Percentiles rank a stretch among this genome's conserved stretches.
These are phyloP conservation scores for Choanephora cucurbitarum DNA, from an alignment of 371 early-diverging fungal species.

Conservation along the genomic window DNA sequence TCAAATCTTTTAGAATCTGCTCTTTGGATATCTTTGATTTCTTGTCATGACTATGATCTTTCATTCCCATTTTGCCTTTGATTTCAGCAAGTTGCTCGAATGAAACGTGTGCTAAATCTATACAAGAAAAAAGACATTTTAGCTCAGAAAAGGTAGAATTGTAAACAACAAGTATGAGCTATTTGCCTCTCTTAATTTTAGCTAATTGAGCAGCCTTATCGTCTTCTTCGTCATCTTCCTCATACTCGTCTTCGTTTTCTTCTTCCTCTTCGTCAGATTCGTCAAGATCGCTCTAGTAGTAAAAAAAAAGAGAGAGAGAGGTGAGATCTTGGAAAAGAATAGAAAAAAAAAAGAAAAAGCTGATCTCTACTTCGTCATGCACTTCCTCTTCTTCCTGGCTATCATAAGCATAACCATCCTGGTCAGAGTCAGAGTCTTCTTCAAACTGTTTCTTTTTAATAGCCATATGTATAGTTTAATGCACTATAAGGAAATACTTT, in stretches of 20 bases:
- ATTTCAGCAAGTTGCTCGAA: slow-evolving; percentile 79
- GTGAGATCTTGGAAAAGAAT: not conserved
- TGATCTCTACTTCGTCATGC: not conserved
- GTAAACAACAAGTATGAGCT: not conserved
- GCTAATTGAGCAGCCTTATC: slow-evolving; percentile 29
- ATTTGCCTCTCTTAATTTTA: slow-evolving; percentile 47
- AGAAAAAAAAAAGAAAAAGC: not conserved
- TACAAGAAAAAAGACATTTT: not conserved
- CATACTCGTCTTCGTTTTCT: slow-evolving; percentile 31
- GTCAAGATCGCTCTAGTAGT: slow-evolving; percentile 2
- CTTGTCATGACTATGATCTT: slow-evolving; percentile 26
- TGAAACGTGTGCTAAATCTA: slow-evolving; percentile 78
- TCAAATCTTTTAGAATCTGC: slow-evolving; percentile 42
- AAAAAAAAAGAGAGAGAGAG: not conserved
- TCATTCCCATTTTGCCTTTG: slow-evolving; percentile 60
- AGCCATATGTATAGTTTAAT: slow-evolving; percentile 6
- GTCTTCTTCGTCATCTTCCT: slow-evolving; percentile 20
- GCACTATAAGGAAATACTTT: no score
- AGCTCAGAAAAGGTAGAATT: not conserved
- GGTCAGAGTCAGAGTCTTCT: slow-evolving; percentile 19
- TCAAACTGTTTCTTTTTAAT: slow-evolving; percentile 11
- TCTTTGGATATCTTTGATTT: slow-evolving; percentile 30
- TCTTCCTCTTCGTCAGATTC: slow-evolving; percentile 15
- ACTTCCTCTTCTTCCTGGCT: slow-evolving; percentile 3
- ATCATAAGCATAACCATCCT: slow-evolving; percentile 6